Base-by-base conservation (phyloP, 106 monocot genomes). In the Triglochin maritima region DNA sequence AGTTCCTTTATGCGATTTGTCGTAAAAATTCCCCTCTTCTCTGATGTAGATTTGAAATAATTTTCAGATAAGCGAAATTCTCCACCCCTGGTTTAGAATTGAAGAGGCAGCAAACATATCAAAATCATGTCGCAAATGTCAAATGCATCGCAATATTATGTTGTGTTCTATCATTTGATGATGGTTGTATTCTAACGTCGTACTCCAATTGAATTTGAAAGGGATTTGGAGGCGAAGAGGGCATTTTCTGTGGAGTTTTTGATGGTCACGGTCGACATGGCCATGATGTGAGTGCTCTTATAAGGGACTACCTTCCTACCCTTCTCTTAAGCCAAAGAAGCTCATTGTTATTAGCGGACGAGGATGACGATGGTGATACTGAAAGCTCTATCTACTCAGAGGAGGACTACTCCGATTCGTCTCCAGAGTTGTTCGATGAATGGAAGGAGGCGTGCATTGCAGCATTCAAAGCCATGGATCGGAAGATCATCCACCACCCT, bases 251-350 rank as follows among this genome's bases (percentile, higher is more conserved):
- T 77, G 94, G 94, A 3, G 89, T 90, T 8, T 94, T 94, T 71
- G 94, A 94, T 72, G 94, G 94, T 7, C 94, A 94, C 71, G 94
- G 94, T 11, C 79, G 84, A 53, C 79, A 75, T 42, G 94, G 94
- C 7, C 89, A 94, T 60, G 44, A 75, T n/a, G 82, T 94, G 46
- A 94, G 94, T 77, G 79, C 66, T 47, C 65, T 87, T 3, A 85
- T 94, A 12, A 81, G 94, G 47, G 89, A 90, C 57, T 71, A 79
- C 70, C 80, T 94, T 1, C 94, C 94, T 47, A 73, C 82, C 6
- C 58, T 89, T 12, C 75, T 94, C 3, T 77, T 90, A 13, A 77
- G 61, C 59, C 80, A 87, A 2, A 74, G 77, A 7, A 84, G 80
- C 63, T 66, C 79, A 12, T 66, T 78, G 43, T 55, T 82, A 11